Percentiles rank a stretch among this genome's conserved stretches.
Conservation (phyloP, 352 stramenopile genomes). For the Pelagophyceae sp. region DNA sequence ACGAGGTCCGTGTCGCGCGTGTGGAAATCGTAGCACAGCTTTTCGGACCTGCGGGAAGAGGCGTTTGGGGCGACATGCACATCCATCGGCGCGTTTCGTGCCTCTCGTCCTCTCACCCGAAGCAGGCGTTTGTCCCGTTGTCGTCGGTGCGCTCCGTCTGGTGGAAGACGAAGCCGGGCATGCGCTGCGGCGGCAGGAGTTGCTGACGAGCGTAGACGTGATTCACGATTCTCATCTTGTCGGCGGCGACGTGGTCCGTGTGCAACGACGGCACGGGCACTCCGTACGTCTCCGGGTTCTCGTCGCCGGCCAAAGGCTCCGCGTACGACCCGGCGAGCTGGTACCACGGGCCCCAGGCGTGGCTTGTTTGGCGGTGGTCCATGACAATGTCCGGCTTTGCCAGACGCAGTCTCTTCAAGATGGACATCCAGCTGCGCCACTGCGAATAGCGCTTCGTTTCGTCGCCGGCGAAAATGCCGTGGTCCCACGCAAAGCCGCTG, state of each 20-base stretch:
- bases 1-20: background rate
- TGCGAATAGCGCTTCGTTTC: background rate
- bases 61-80: background rate
- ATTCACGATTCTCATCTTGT: background rate
- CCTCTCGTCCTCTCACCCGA: background rate
- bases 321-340: background rate
- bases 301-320: background rate
- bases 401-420: background rate
- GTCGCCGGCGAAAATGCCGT: background rate
- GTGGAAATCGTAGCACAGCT: background rate
- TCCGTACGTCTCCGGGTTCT: constrained; percentile 1
- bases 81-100: background rate
- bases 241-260: background rate
- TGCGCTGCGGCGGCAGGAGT: background rate
- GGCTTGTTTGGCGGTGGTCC: background rate
- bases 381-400: background rate
- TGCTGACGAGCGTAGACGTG: background rate
- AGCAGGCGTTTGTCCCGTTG: background rate
- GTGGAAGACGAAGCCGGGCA: background rate
- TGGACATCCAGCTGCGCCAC: background rate
- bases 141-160: background rate
- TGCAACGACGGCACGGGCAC: background rate
- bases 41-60: background rate
- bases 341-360: background rate
- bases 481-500: background rate